phyloP scores from a whole-genome alignment of 495 filamentous ascomycete species.

The Staphylotrichum longicolle region DNA sequence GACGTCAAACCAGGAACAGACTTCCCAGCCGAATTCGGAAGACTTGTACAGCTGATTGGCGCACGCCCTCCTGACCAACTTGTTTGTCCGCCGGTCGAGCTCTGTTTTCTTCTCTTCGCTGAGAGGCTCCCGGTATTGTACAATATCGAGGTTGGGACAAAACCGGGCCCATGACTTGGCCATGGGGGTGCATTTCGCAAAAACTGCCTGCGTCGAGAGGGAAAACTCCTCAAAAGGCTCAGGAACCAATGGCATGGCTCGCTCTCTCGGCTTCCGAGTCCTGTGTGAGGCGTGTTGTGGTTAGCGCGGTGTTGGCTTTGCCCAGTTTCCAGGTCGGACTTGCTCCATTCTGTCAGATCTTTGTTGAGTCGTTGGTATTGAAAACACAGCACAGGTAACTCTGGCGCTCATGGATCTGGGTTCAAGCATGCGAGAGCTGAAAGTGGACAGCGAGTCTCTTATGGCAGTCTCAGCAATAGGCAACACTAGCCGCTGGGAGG shows the following conservation, averaged over 20 bases:
- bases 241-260: not conserved
- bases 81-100: not conserved
- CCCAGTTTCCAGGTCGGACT: no score
- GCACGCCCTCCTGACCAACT: not conserved
- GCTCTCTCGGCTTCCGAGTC: not conserved
- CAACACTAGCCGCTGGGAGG: no score
- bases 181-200: not conserved
- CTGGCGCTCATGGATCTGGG: no score
- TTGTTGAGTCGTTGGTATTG: no score
- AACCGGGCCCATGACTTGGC: not conserved
- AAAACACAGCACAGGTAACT: no score
- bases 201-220: not conserved
- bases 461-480: no score
- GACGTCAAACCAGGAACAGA: constrained; percentile 3
- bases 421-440: no score
- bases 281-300: no score
- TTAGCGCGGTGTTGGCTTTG: no score
- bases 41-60: constrained; percentile 6
- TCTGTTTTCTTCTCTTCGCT: constrained; percentile 3
- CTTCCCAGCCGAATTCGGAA: constrained; percentile 10
- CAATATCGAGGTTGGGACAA: not conserved
- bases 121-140: not conserved
- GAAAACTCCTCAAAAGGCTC: not conserved
- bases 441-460: no score
- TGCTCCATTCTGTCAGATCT: no score